Evolutionary conservation across 768 basidiomycete species (phyloP).

Genomic region (Collybiopsis luxurians): DNA sequence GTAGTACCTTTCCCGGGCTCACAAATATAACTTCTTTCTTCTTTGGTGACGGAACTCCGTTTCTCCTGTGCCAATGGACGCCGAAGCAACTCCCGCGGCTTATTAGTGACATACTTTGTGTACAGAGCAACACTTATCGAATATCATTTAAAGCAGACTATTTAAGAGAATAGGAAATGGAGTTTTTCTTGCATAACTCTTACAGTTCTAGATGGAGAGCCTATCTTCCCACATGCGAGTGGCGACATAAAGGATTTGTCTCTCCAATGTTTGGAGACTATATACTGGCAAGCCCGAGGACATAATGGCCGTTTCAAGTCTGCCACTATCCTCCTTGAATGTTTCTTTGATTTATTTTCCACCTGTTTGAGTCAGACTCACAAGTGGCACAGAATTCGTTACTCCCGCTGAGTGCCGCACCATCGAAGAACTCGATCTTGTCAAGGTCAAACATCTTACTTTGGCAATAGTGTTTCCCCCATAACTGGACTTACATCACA

Average conservation of each 20-base stretch:
- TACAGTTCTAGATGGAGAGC: too few species aligned
- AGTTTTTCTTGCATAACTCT: too few species aligned
- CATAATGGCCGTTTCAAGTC: slow-evolving; percentile 18
- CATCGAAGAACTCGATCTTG: slow-evolving; percentile 5
- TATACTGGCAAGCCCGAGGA: slow-evolving; percentile 17
- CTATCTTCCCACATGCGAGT: not conserved
- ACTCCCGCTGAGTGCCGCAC: slow-evolving; percentile 1
- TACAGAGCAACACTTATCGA: too few species aligned
- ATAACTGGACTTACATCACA: slow-evolving; percentile 6
- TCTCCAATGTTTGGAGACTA: slow-evolving; percentile 14
- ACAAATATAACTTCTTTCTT: too few species aligned
- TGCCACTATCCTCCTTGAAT: slow-evolving; percentile 14
- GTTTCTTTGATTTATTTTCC: slow-evolving; percentile 16
- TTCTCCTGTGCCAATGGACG: too few species aligned
- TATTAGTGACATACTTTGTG: too few species aligned
- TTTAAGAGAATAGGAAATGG: too few species aligned
- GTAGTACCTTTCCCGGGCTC: too few species aligned
- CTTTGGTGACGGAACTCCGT: too few species aligned
- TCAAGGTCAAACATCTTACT: slow-evolving; percentile 8
- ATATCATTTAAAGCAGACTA: too few species aligned
- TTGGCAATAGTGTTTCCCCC: slow-evolving; percentile 3
- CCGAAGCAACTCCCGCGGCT: too few species aligned
- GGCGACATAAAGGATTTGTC: slow-evolving; percentile 5
- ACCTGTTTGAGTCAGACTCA: slow-evolving; percentile 12
- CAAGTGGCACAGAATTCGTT: slow-evolving; percentile 10